These are phyloP conservation scores for Kwoniella europaea DNA, from an alignment of 768 basidiomycete genomes.

Conservation along the genomic window DNA sequence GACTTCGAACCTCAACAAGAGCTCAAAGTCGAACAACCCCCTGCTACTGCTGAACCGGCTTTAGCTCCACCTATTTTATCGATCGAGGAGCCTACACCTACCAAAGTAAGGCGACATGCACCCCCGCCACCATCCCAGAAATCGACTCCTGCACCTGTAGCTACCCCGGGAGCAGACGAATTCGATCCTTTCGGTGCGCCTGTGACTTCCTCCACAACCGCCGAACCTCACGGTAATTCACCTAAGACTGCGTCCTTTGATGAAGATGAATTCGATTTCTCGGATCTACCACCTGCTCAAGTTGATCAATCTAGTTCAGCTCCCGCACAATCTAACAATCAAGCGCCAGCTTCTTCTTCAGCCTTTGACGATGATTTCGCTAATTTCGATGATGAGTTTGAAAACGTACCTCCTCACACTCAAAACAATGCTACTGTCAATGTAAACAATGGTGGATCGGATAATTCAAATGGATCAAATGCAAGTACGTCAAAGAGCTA, in stretches of 20 bases:
- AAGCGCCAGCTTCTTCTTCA: neutral
- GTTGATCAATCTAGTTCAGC: constrained; percentile 30
- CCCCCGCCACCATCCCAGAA: constrained; percentile 44
- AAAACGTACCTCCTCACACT: constrained; percentile 27
- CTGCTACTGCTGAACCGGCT: neutral
- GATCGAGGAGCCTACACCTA: constrained; percentile 11
- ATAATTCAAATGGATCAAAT: constrained; percentile 16
- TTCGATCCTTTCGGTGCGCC: constrained; percentile 46
- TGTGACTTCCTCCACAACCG: constrained; percentile 1
- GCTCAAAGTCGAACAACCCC: neutral
- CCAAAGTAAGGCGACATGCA: constrained; percentile 38
- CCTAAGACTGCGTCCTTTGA: constrained; percentile 43
- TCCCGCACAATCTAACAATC: neutral
- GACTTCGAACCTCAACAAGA: constrained; percentile 1
- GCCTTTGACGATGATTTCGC: constrained; percentile 58
- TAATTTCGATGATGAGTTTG: constrained; percentile 59
- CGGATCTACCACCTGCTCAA: constrained; percentile 48
- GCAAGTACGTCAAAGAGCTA: constrained; percentile 42
- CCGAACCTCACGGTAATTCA: constrained; percentile 23
- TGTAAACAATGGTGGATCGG: constrained; percentile 21
- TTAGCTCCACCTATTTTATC: constrained; percentile 29
- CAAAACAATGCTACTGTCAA: constrained; percentile 17
- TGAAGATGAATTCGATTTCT: constrained; percentile 56
- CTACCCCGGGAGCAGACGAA: constrained; percentile 29
- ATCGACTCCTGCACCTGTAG: constrained; percentile 1